phyloP scores from a whole-genome alignment of 176 grass and related monocot genomes.

The Typha latifolia region DNA sequence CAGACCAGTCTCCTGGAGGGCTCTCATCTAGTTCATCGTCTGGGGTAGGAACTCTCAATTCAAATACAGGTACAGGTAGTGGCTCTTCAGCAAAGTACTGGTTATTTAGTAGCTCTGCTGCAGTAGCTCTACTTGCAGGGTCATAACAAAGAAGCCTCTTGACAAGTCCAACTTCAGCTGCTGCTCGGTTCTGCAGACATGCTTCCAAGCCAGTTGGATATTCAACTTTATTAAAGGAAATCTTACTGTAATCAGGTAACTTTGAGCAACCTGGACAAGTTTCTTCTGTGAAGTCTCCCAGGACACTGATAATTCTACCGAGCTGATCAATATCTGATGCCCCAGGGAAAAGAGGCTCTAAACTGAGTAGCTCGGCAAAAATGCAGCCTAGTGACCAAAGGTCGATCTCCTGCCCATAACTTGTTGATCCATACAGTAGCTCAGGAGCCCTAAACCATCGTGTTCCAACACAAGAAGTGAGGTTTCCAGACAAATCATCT shows the following conservation, averaged over 20 bases:
- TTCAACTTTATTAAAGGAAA: conserved; percentile 65
- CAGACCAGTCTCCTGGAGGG: conserved; percentile 50
- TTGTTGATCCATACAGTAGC: conserved; percentile 81
- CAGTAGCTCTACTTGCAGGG: conserved; percentile 41
- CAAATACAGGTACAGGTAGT: conserved; percentile 38
- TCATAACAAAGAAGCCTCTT: conserved; percentile 58
- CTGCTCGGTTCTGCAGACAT: conserved; percentile 53
- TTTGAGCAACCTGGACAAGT: conserved; percentile 70
- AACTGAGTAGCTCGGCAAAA: conserved; percentile 63
- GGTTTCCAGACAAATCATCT: conserved; percentile 40
- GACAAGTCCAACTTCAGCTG: conserved; percentile 51
- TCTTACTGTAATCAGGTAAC: conserved; percentile 68
- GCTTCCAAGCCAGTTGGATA: conserved; percentile 51
- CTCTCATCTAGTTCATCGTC: conserved; percentile 33
- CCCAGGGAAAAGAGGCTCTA: conserved; percentile 68
- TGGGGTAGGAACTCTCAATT: conserved; percentile 44
- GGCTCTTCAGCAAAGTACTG: conserved; percentile 64
- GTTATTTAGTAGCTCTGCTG: conserved; percentile 43
- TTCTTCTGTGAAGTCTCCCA: conserved; percentile 64
- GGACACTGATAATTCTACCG: conserved; percentile 66
- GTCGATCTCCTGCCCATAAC: conserved; percentile 70
- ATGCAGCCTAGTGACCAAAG: conserved; percentile 93
- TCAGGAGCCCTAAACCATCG: conserved; percentile 87
- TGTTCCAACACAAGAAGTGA: conserved; percentile 87
- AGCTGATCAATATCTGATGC: conserved; percentile 86